Conservation (phyloP, 2,329 filamentous ascomycete species). For the Aspergillus aculeatinus region DNA sequence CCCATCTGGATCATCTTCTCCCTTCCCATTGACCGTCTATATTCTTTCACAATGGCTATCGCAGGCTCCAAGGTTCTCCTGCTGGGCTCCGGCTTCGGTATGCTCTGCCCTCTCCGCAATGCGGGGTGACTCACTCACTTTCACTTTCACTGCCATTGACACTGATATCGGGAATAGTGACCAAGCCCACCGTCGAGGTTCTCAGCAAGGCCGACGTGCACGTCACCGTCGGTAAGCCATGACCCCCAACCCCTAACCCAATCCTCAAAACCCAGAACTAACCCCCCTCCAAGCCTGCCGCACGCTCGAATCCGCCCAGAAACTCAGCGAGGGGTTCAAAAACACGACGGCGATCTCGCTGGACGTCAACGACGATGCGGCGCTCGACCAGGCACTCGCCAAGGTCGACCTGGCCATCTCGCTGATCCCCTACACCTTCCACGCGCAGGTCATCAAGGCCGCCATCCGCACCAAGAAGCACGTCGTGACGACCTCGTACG, state of each 20-base stretch:
- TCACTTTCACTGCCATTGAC: background rate
- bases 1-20: conserved; percentile 12
- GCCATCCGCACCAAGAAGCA: conserved; percentile 93
- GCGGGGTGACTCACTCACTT: background rate
- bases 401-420: conserved; percentile 77
- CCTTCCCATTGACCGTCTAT: background rate
- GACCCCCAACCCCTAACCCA: background rate
- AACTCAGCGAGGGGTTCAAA: conserved; percentile 69
- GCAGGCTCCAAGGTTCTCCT: conserved; percentile 42
- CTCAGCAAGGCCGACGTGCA: conserved; percentile 60
- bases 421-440: conserved; percentile 89
- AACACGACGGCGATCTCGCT: conserved; percentile 75
- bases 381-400: conserved; percentile 76
- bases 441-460: conserved; percentile 85
- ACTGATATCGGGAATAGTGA: conserved; percentile 40
- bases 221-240: conserved; percentile 63
- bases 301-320: conserved; percentile 73
- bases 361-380: conserved; percentile 73
- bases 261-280: conserved; percentile 3
- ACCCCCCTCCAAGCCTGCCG: conserved; percentile 64
- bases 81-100: conserved; percentile 41
- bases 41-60: conserved; percentile 34
- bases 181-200: conserved; percentile 64
- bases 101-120: conserved; percentile 4
- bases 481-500: conserved; percentile 92